Base-by-base conservation (phyloP, 805 yeast genomes). In the Nakazawaea populi region DNA sequence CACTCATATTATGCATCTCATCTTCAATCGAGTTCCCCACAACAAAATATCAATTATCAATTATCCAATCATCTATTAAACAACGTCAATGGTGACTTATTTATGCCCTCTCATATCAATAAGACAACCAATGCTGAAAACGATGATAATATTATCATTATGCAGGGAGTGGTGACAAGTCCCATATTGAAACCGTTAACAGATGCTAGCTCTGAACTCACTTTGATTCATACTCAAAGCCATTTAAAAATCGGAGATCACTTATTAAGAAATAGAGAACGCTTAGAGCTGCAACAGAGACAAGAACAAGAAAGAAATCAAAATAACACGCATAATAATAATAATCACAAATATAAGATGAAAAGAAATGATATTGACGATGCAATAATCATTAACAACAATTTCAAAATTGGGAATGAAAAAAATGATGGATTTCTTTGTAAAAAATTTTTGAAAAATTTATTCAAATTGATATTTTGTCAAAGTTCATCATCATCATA, bases 401-500 rank as follows among this genome's bases (percentile, higher is more conserved):
- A 43, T 43, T 43, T 43, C 38, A 43, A 43, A 32, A 7, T 7
- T 11, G 31, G 32, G 32, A 32, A n/a, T 18, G 18, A 43, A 7
- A 18, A 43, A 7, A 18, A 42, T 18, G 35, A 31, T n/a, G 46
- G 46, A 10, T 43, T 43, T 32, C n/a, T 43, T n/a, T 12, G 18
- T 5, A 12, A 14, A 32, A 12, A 14, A 32, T 18, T 43, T n/a
- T 14, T 43, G 7, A 31, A n/a, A 28, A 43, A 34, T 32, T 9
- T 44, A 14, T 9, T 44, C 28, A 11, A 44, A 6, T 6, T 44
- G 5, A 6, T 44, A 7, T 11, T 44, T 12, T 36, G 47, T 27
- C 35, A 36, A 28, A 24, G 28, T 6, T 32, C 10, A 29, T 29
- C 14, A 29, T 29, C 14, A 14, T 68, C 70, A 65, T 10, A 68